phyloP scores from a whole-genome alignment of 2,329 filamentous ascomycete species.

The Aspergillus brunneoviolaceus region DNA sequence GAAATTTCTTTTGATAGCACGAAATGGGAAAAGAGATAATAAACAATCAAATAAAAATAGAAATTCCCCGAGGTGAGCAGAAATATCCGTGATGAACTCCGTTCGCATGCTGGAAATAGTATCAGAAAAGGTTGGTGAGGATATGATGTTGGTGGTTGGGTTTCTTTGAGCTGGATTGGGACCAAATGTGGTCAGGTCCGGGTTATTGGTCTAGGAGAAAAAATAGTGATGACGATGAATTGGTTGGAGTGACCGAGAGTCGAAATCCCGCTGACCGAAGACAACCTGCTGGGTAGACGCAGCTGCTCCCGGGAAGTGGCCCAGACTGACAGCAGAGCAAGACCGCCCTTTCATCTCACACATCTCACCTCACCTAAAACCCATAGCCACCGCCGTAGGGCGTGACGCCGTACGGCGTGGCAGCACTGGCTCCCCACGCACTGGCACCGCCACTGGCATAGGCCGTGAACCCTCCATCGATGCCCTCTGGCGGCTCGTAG shows the following conservation, averaged over 20 bases:
- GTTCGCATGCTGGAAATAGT: neutral
- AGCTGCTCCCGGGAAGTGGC: too few relatives aligned
- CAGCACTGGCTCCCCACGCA: constrained; percentile 64
- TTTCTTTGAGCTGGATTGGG: too few relatives aligned
- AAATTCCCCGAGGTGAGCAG: neutral
- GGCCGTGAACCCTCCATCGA: constrained; percentile 43
- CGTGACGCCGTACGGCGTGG: constrained; percentile 58
- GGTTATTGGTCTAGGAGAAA: too few relatives aligned
- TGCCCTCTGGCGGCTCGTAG: constrained; percentile 47
- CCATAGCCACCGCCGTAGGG: constrained; percentile 30
- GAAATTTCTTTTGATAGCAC: neutral
- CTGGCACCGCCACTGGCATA: constrained; percentile 55
- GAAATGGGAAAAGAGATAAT: neutral
- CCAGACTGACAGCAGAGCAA: neutral
- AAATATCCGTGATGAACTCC: neutral
- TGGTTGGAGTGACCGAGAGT: too few relatives aligned
- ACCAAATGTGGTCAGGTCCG: too few relatives aligned
- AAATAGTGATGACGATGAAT: too few relatives aligned
- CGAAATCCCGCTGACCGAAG: too few relatives aligned
- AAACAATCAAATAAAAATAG: too few relatives aligned
- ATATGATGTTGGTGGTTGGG: neutral
- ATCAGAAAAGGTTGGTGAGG: neutral
- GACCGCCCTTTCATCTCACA: neutral
- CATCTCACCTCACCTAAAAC: constrained; percentile 19
- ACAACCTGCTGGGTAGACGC: too few relatives aligned